These are phyloP conservation scores for Neobulgaria alba DNA, from an alignment of 2,329 filamentous ascomycete species.

Conservation along the genomic window DNA sequence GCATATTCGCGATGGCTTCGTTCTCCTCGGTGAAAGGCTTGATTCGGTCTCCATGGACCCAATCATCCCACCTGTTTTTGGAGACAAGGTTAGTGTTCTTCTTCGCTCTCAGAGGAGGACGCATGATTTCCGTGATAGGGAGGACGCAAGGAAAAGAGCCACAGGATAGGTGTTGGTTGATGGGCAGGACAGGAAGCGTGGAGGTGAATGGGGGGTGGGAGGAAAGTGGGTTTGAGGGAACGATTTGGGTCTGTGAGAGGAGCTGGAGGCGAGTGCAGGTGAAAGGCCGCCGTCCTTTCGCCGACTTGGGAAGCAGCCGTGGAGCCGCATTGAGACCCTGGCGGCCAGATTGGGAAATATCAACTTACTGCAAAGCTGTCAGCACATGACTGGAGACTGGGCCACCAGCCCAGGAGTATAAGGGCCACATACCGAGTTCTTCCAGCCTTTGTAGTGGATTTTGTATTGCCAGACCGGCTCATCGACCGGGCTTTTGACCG, in stretches of 20 bases:
- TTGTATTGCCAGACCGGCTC: conserved; percentile 77
- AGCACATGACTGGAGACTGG: neutral
- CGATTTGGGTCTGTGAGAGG: no score
- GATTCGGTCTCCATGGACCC: conserved; percentile 88
- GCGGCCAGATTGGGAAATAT: neutral
- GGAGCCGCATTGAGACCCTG: neutral
- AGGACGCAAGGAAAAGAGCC: conserved; percentile 3
- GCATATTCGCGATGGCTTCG: conserved; percentile 72
- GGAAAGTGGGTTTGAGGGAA: no score
- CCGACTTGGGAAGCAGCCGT: neutral
- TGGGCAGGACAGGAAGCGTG: no score
- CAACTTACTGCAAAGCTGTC: conserved; percentile 1
- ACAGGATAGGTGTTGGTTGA: no score
- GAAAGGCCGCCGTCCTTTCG: no score
- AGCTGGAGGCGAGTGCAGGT: no score
- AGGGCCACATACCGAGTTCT: conserved; percentile 75
- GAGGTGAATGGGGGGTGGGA: no score
- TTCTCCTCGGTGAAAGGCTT: conserved; percentile 94
- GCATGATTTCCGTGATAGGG: conserved; percentile 1
- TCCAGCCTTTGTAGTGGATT: conserved; percentile 99
- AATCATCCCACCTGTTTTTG: conserved; percentile 78
- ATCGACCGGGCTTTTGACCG: conserved; percentile 56
- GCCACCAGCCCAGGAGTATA: conserved; percentile 25
- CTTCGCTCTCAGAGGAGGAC: conserved; percentile 3
- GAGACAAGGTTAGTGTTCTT: conserved; percentile 15